phyloP scores from a whole-genome alignment of 2,329 filamentous ascomycete species.

The Pseudohalonectria lignicola region DNA sequence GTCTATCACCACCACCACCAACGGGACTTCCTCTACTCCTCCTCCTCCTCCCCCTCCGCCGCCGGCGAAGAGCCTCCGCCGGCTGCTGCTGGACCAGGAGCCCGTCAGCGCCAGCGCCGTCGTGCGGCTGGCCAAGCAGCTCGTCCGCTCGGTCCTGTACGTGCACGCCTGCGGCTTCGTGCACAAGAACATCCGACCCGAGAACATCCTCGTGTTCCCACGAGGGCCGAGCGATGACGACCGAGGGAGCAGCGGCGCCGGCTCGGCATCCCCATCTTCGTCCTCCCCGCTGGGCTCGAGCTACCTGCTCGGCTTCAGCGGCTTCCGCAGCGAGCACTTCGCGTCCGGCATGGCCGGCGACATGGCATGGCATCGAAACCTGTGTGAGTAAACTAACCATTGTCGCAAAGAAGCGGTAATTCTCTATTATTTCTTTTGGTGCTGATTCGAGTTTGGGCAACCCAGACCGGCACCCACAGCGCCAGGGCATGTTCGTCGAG shows the following conservation, averaged over 20 bases:
- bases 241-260: background rate
- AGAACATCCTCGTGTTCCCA: background rate
- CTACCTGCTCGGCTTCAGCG: background rate
- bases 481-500: background rate
- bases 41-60: too few species aligned
- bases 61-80: background rate
- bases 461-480: background rate
- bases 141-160: background rate
- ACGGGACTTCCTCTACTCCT: too few species aligned
- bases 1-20: background rate
- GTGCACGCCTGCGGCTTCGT: background rate
- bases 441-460: too few species aligned
- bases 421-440: too few species aligned
- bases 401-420: too few species aligned
- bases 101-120: background rate
- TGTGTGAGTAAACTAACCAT: too few species aligned
- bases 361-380: background rate
- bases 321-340: background rate
- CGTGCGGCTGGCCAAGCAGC: background rate
- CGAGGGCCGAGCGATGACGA: background rate
- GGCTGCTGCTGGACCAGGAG: background rate
- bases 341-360: background rate
- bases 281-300: background rate
- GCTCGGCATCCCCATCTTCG: background rate
- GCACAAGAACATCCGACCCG: background rate